Evolutionary conservation across 495 filamentous ascomycete genomes (phyloP).

Genomic region (Acidiella bohemica): DNA sequence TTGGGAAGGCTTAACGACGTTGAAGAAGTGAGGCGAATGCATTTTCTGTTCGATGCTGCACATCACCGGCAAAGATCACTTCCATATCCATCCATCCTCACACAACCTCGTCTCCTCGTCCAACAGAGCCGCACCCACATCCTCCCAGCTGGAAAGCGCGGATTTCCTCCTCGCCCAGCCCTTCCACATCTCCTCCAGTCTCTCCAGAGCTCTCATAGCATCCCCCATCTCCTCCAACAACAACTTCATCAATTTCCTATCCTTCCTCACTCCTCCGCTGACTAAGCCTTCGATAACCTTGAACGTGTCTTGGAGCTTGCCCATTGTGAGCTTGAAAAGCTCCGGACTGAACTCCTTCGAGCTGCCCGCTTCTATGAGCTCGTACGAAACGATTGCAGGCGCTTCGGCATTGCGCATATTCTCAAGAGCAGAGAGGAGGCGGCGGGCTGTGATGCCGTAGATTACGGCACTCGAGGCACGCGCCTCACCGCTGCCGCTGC

Average conservation of each 20-base stretch:
- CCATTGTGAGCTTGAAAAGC: neutral
- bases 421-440: neutral
- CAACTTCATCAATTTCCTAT: constrained; percentile 5
- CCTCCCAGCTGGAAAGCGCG: no score
- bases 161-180: no score
- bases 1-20: constrained; percentile 11
- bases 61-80: no score
- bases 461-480: neutral
- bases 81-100: constrained; percentile 1
- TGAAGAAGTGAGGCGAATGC: neutral
- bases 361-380: constrained; percentile 71
- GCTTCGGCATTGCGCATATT: neutral
- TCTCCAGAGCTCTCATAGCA: no score
- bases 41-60: no score
- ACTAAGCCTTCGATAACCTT: constrained; percentile 7
- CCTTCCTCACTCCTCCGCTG: constrained; percentile 2
- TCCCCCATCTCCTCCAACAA: constrained; percentile 7
- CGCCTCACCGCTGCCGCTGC: neutral
- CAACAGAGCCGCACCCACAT: no score
- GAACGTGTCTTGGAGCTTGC: constrained; percentile 4
- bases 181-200: no score
- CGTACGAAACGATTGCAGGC: no score
- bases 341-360: constrained; percentile 52
- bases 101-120: no score
- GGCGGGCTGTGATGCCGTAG: neutral